Conservation (phyloP, 805 yeast species). For the Gaillardinia entomophila region DNA sequence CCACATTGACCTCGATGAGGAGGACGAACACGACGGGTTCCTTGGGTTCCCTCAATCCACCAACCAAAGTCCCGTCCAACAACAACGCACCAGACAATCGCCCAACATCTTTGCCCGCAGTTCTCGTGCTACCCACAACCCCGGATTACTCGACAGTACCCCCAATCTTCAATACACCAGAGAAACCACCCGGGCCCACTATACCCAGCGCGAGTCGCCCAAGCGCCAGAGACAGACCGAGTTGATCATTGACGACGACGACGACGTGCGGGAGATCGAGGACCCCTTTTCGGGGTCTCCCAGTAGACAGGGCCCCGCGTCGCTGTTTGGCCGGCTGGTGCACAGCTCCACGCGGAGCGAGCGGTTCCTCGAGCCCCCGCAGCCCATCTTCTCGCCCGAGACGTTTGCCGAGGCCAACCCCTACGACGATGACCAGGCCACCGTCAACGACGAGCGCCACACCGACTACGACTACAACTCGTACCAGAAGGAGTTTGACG, state of each 20-base stretch:
- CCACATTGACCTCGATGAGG: slow-evolving; percentile 14
- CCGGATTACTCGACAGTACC: slow-evolving; percentile 17
- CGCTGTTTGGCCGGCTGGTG: slow-evolving; percentile 21
- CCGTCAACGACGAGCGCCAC: slow-evolving; percentile 22
- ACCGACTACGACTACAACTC: slow-evolving; percentile 25
- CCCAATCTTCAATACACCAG: slow-evolving; percentile 19
- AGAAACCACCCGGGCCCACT: slow-evolving; percentile 52
- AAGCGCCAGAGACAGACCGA: slow-evolving; percentile 47
- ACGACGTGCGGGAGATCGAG: slow-evolving; percentile 24
- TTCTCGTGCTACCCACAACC: slow-evolving; percentile 14
- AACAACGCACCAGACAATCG: slow-evolving; percentile 26
- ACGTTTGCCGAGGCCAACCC: slow-evolving; percentile 57
- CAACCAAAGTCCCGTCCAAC: slow-evolving; percentile 8
- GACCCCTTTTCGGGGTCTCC: slow-evolving; percentile 29
- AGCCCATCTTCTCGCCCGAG: slow-evolving; percentile 57
- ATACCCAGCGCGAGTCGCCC: slow-evolving; percentile 69
- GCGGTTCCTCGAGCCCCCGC: slow-evolving; percentile 56
- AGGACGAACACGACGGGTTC: slow-evolving; percentile 12
- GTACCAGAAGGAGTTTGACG: slow-evolving; percentile 31
- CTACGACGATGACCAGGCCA: slow-evolving; percentile 19
- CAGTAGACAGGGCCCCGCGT: too few species aligned
- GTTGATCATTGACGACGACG: slow-evolving; percentile 40
- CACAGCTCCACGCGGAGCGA: slow-evolving; percentile 36
- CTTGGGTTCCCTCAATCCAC: slow-evolving; percentile 24
- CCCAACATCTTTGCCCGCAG: slow-evolving; percentile 40